Conservation (phyloP, 208 protist genomes). For the Porcisia deanei region DNA sequence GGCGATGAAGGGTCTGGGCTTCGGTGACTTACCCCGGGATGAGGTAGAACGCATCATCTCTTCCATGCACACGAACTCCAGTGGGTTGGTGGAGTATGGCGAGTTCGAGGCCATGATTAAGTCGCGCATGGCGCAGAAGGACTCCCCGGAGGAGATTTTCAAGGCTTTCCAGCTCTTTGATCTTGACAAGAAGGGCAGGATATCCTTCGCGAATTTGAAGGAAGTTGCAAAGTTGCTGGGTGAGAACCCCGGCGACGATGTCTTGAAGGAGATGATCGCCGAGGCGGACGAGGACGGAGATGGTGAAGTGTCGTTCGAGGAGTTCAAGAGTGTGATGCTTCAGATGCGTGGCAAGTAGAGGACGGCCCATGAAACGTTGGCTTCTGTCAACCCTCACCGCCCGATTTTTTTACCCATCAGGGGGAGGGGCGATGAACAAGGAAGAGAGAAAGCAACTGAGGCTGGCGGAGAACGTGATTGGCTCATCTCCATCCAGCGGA, state of each 20-base stretch:
- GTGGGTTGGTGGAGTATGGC: constrained; percentile 88
- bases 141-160: constrained; percentile 94
- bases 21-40: constrained; percentile 92
- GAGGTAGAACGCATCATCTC: constrained; percentile 93
- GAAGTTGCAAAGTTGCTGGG: constrained; percentile 95
- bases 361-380: background rate
- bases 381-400: background rate
- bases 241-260: constrained; percentile 97
- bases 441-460: background rate
- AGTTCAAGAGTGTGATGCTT: constrained; percentile 96
- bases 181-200: constrained; percentile 95
- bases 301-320: constrained; percentile 94
- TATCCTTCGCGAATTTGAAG: constrained; percentile 97
- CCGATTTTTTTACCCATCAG: background rate
- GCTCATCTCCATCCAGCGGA: background rate
- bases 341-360: constrained; percentile 89
- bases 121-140: constrained; percentile 90
- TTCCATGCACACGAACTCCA: constrained; percentile 84
- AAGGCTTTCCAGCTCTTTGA: constrained; percentile 97
- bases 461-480: background rate
- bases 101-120: constrained; percentile 93
- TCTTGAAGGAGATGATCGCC: constrained; percentile 98
- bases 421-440: background rate
- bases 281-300: constrained; percentile 96
- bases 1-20: constrained; percentile 95